Evolutionary conservation across 2,329 filamentous ascomycete species (phyloP), one percentile per base, ranked within the genome.

Genomic region (Epichloe typhina): DNA sequence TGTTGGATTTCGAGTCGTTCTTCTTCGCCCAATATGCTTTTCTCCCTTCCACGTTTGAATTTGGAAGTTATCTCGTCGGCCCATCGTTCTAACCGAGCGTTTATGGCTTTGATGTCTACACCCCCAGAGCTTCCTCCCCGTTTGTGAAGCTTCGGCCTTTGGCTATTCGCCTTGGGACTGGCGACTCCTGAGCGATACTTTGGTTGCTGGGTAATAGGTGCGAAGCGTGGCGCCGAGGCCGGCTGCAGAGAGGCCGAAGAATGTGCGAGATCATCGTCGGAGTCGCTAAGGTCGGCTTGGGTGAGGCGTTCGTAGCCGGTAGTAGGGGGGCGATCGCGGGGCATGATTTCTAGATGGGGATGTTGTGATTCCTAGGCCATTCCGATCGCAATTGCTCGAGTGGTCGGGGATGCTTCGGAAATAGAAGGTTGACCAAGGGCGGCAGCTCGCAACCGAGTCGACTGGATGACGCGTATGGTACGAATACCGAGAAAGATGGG

Each of bases 61-160:
- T 94, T 93, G 58, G 88, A 86, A 33, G 93, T 90, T 62, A 98
- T 97, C 70, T 98, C 93, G 60, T 97, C 93, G 15, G 93, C 93
- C 93, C 93, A 98, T 64, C 87, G 79, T 69, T 98, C 93, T 26
- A 98, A 73, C 23, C 93, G 79, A 53, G 91, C 90, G 67, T 98
- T 98, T 69, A 98, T 97, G 53, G 93, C 93, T 66, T 97, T 97
- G 64, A 98, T 86, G 63, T 98, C 93, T 17, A 98, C 91, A 3
- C 90, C 91, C 19, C 88, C 88, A 60, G 90, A 93, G 63, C 87
- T 86, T 58, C 65, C 76, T 59, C 62, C 69, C 59, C 70, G 73
- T 63, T 59, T 70, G 59, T 69, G 69, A 56, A 73, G 70, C 59
- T 72, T 73, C 38, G 65, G 63, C 15, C 69, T 64, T 5, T 64